Base-by-base conservation (phyloP, 2,329 filamentous ascomycete species). In the Chalaropsis thielavioides region DNA sequence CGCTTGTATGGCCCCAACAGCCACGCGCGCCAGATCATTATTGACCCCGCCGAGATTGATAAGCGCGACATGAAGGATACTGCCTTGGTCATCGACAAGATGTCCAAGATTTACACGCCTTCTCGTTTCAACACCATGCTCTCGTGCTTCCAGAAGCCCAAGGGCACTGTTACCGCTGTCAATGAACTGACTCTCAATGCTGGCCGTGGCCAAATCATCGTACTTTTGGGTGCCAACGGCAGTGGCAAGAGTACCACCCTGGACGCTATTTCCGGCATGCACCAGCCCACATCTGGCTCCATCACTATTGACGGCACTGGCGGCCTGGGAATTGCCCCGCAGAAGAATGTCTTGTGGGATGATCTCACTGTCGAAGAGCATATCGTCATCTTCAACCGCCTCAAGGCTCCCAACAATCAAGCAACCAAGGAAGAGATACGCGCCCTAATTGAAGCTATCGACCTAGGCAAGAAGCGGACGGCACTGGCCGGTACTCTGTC, bases 331-430 rank as follows among this genome's bases (percentile, higher is more conserved):
- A 85, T 95, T 51, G 92, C 90, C 65, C 92, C 92, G 0, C 92
- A 96, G 73, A 92, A 92, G 78, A 96, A 96, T 70, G 92, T 96
- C 5, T 80, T 96, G 40, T 96, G 92, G 91, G 88, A 92, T 69
- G 86, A 91, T 66, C 76, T 96, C 64, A 95, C 89, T 0, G 90
- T 95, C 0, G 83, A 85, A 70, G 90, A 96, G 73, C 92, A 96
- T 71, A 84, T 96, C 17, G 76, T 77, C 10, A 89, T 95, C 61
- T 96, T 96, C 77, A 92, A 94, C 72, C 80, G 80, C 58, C 79
- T 96, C 61, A 96, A 96, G 72, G 82, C 87, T 0, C 81, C 82
- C 0, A 75, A 76, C 0, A 76, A 78, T 0, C 74, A 72, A 3
- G 85, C 87, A 22, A 78, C 77, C 2, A 81, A 81, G 59, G 76